Percentiles rank a stretch among this genome's conserved stretches.
phyloP scores from a whole-genome alignment of 495 filamentous ascomycete species.

The Hypoxylon lenormandii region DNA sequence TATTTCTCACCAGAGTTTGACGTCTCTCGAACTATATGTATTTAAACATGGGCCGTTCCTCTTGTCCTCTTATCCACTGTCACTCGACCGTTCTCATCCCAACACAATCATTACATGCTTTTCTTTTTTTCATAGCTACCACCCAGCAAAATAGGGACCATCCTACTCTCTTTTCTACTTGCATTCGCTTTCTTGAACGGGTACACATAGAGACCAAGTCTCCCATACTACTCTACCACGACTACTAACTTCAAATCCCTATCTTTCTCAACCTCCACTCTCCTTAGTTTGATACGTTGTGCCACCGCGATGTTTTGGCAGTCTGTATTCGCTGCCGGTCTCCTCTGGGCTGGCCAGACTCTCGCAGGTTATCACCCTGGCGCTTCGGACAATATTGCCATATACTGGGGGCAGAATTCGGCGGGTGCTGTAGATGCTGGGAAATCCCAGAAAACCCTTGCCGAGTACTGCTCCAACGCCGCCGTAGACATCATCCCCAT shows the following conservation, averaged over 20 bases:
- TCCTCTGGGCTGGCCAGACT: slow-evolving; percentile 22
- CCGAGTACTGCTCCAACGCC: slow-evolving; percentile 40
- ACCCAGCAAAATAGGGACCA: slow-evolving; percentile 5
- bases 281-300: neutral
- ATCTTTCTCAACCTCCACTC: neutral
- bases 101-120: neutral
- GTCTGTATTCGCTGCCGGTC: neutral
- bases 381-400: slow-evolving; percentile 68
- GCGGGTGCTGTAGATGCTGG: slow-evolving; percentile 17
- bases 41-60: slow-evolving; percentile 15
- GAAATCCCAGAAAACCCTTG: slow-evolving; percentile 30
- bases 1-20: neutral
- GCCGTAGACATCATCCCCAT: slow-evolving; percentile 66
- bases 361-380: slow-evolving; percentile 62
- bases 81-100: neutral
- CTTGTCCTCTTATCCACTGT: neutral
- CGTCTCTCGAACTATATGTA: slow-evolving; percentile 22
- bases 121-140: slow-evolving; percentile 7
- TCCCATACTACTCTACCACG: neutral
- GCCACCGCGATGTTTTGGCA: slow-evolving; percentile 12
- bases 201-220: neutral
- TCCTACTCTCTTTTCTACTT: neutral
- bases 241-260: neutral
- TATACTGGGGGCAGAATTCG: slow-evolving; percentile 68
- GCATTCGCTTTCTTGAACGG: neutral